These are phyloP conservation scores for Thyridium curvatum DNA, from an alignment of 2,329 filamentous ascomycete species.

Conservation along the genomic window DNA sequence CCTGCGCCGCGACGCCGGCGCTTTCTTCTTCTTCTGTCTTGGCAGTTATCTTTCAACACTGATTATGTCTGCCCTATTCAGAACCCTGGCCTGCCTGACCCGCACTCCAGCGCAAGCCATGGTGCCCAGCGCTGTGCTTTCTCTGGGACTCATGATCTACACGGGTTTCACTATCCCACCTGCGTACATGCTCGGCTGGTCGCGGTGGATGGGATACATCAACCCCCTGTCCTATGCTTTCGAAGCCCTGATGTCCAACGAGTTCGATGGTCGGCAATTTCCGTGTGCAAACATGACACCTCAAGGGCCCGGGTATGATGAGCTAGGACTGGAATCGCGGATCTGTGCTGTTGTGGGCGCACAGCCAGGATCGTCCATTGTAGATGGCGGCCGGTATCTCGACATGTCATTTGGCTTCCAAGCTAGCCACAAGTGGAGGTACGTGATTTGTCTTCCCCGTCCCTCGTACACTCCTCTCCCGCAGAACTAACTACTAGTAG, in stretches of 20 bases:
- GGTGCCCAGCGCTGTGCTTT: constrained; percentile 27
- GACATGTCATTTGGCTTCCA: no score
- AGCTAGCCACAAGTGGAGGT: no score
- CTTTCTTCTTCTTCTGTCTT: constrained; percentile 62
- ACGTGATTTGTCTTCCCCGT: no score
- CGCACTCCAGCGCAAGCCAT: constrained; percentile 40
- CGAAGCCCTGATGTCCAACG: constrained; percentile 66
- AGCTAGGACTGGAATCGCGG: constrained; percentile 10
- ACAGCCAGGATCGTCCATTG: no score
- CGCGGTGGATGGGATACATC: constrained; percentile 67
- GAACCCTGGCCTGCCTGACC: constrained; percentile 43
- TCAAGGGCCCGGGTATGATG: constrained; percentile 28
- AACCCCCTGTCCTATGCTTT: constrained; percentile 69
- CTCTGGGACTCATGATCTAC: constrained; percentile 40
- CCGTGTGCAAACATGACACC: constrained; percentile 30
- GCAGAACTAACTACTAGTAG: constrained; percentile 47
- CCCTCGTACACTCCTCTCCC: no score
- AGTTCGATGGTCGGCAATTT: constrained; percentile 55
- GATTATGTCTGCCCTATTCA: constrained; percentile 62
- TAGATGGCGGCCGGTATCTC: no score
- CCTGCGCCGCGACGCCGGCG: constrained; percentile 40
- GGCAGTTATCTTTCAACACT: constrained; percentile 53
- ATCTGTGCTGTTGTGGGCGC: no score
- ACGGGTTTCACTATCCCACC: constrained; percentile 45
- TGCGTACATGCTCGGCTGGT: constrained; percentile 63